Evolutionary conservation across 371 early-diverging fungal species (phyloP), one percentile per base, ranked within the genome.

Genomic region (Mortierella sp.): DNA sequence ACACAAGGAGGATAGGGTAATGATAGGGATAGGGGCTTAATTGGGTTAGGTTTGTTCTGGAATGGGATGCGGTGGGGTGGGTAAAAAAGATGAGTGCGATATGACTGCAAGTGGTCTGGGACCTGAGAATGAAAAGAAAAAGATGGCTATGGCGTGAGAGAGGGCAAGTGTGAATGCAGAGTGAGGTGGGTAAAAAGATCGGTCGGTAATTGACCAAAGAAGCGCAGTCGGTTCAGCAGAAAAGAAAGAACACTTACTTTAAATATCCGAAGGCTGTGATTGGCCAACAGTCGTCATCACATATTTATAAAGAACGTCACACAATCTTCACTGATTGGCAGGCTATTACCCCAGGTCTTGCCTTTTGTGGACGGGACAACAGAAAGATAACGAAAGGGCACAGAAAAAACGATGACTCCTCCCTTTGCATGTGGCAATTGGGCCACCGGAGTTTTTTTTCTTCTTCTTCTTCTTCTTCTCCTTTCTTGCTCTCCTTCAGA

Each of bases 141-240:
- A 22, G 34, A 37, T 61, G 61, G 61, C 61, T 61, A 61, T 61
- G 61, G 61, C 61, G 61, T 37, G 61, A 34, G 37, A 37, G 22
- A 14, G 9, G 16, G 26, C 52, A 16, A 34, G 37, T 19, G 19
- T 19, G 14, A 34, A 34, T 16, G 37, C 19, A 34, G 31, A 29
- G 3, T 8, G 22, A 61, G 29, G 14, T 4, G 24, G 11, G 52
- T 26, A 9, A 29, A 29, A 13, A 53, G 53, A 53, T 45, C 45
- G 45, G 8, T 45, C 16, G 4, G 45, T 14, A 45, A 45, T 45
- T 24, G n/a, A 7, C 13, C 5, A 53, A 29, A 29, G 4, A 53
- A 29, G n/a, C n/a, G n/a, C n/a, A n/a, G n/a, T n/a, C n/a, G n/a
- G n/a, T n/a, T n/a, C n/a, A n/a, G n/a, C n/a, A 53, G 3, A 8